These are phyloP conservation scores for Tulasnella sp. DNA, from an alignment of 768 basidiomycete species.

Conservation along the genomic window DNA sequence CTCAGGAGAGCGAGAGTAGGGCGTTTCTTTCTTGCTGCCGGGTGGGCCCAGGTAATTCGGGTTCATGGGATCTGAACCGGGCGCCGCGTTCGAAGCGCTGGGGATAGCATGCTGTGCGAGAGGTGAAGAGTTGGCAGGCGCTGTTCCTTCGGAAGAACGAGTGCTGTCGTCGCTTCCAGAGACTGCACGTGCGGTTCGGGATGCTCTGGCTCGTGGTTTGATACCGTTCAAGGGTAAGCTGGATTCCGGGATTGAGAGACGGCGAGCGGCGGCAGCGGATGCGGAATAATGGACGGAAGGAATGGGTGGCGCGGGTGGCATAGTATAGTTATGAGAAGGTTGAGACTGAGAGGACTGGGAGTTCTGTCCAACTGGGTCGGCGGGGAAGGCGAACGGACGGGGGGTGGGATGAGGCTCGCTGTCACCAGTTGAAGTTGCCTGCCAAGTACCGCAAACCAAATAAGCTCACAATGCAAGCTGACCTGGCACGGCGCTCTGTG, in stretches of 20 bases:
- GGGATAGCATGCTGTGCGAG: neutral
- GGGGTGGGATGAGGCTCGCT: neutral
- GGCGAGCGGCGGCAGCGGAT: slow-evolving; percentile 16
- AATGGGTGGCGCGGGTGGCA: slow-evolving; percentile 15
- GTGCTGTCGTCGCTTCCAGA: neutral
- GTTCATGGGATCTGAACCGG: neutral
- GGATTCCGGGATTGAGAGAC: slow-evolving; percentile 15
- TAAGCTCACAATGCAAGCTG: slow-evolving; percentile 41
- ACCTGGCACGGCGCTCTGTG: slow-evolving; percentile 23
- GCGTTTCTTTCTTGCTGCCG: slow-evolving; percentile 38
- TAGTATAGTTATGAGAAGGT: neutral
- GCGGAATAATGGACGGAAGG: slow-evolving; percentile 14
- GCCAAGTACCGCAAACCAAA: neutral
- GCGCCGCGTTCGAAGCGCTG: neutral
- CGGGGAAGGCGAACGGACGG: slow-evolving; percentile 16
- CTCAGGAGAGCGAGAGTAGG: slow-evolving; percentile 93
- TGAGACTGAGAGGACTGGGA: neutral
- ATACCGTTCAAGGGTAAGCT: slow-evolving; percentile 16
- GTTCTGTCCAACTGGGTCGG: neutral
- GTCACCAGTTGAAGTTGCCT: neutral
- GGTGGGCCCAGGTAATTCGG: neutral
- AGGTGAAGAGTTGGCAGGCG: neutral
- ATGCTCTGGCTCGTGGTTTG: slow-evolving; percentile 11
- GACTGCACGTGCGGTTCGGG: neutral
- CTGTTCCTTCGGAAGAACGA: neutral